These are phyloP conservation scores for Clavulina sp. DNA, from an alignment of 768 basidiomycete genomes.

Conservation along the genomic window DNA sequence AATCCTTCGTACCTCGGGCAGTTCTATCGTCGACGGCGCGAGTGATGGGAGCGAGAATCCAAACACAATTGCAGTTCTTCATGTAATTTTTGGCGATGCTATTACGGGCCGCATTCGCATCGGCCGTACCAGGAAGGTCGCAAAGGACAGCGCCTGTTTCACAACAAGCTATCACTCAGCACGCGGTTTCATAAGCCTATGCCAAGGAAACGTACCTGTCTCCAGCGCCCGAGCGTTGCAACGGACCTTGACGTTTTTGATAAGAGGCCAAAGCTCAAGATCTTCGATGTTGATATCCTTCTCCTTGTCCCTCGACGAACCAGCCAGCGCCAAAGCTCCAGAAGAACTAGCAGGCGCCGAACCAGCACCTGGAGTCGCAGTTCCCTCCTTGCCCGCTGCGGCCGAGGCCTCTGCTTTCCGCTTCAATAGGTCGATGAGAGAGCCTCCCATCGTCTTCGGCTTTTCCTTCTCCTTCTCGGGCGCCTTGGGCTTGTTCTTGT, in stretches of 20 bases:
- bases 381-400: too few relatives aligned
- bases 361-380: too few relatives aligned
- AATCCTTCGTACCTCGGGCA: conserved; percentile 30
- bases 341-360: too few relatives aligned
- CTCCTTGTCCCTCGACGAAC: too few relatives aligned
- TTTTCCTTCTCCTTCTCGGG: conserved; percentile 28
- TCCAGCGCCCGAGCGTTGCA: conserved; percentile 34
- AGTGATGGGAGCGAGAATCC: conserved; percentile 50
- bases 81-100: conserved; percentile 48
- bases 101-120: conserved; percentile 46
- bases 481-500: too few relatives aligned
- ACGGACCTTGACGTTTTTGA: conserved; percentile 42
- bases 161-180: too few relatives aligned
- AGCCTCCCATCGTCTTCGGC: conserved; percentile 18
- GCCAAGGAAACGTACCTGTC: too few relatives aligned
- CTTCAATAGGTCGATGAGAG: too few relatives aligned
- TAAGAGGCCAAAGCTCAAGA: conserved; percentile 43
- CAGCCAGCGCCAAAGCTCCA: too few relatives aligned
- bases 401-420: too few relatives aligned
- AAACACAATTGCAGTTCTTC: conserved; percentile 46
- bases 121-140: conserved; percentile 44
- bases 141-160: conserved; percentile 47
- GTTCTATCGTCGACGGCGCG: conserved; percentile 49
- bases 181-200: too few relatives aligned
- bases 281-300: too few relatives aligned